Evolutionary conservation across 1,284 basidiomycete species (phyloP).

Genomic region (Sporisorium scitamineum): DNA sequence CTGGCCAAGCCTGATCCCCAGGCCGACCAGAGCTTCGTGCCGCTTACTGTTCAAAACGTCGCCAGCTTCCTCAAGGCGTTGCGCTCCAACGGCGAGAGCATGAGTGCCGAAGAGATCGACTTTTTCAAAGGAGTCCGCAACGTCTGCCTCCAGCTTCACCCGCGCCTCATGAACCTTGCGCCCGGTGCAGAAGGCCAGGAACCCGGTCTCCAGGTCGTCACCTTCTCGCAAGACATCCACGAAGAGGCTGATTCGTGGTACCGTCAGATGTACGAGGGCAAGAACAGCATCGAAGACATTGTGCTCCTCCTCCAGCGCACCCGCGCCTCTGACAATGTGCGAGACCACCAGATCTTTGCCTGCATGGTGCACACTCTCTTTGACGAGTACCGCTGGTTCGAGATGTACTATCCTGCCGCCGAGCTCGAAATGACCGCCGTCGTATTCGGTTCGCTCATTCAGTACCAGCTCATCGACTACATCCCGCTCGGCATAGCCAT

Average conservation of each 20-base stretch:
- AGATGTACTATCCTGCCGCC: slow-evolving; percentile 87
- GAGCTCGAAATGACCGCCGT: slow-evolving; percentile 96
- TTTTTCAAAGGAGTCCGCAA: slow-evolving; percentile 93
- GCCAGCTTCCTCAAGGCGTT: slow-evolving; percentile 66
- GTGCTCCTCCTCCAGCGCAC: slow-evolving; percentile 85
- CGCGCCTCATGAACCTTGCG: slow-evolving; percentile 93
- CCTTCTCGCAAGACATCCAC: slow-evolving; percentile 88
- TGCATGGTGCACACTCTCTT: slow-evolving; percentile 99
- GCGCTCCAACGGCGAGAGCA: slow-evolving; percentile 67
- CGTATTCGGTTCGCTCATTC: slow-evolving; percentile 95
- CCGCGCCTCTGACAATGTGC: slow-evolving; percentile 83
- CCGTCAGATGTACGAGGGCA: slow-evolving; percentile 96
- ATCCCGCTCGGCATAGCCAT: slow-evolving; percentile 97
- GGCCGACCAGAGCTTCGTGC: slow-evolving; percentile 64
- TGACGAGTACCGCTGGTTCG: slow-evolving; percentile 99
- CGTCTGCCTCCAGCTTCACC: slow-evolving; percentile 92
- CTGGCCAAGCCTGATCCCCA: slow-evolving; percentile 66
- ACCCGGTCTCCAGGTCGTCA: slow-evolving; percentile 90
- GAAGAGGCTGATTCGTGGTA: slow-evolving; percentile 89
- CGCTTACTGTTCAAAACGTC: slow-evolving; percentile 65
- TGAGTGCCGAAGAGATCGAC: slow-evolving; percentile 79
- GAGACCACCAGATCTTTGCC: slow-evolving; percentile 95
- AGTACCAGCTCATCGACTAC: slow-evolving; percentile 91
- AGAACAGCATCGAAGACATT: slow-evolving; percentile 91
- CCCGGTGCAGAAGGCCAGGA: slow-evolving; percentile 85